Evolutionary conservation across 805 yeast species (phyloP), one percentile per base, ranked within the genome.

Genomic region (Ogataea corticis): DNA sequence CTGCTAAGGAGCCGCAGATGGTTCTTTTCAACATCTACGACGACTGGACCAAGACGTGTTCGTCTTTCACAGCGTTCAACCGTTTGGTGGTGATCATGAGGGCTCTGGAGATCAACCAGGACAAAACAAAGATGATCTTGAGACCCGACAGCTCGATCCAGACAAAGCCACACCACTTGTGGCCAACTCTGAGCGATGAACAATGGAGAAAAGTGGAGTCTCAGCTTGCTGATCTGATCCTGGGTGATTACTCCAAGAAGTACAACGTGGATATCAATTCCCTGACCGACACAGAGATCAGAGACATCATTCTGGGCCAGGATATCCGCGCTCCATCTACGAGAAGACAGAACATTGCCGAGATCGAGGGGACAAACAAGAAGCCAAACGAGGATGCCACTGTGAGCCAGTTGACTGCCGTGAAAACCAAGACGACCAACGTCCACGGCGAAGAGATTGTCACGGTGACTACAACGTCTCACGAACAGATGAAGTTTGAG

Each of bases 361-460:
- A 85, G 46, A 73, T 88, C 41, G 90, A 83, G 42, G 76, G 76
- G 7, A 61, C 69, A 0, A 64, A 63, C 32, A 76, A 72, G 28
- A 66, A 69, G 38, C 46, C 54, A 2, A 69, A 69, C 38, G 74
- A 70, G 28, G 69, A 65, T 12, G 68, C 67, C 15, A 48, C 58
- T 2, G 40, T 13, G 17, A 72, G 71, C 12, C 84, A 85, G 52
- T 67, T 83, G 27, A 79, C 90, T 0, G 94, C 96, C 0, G 75
- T 84, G 55, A 90, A 88, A 56, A 82, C 96, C 0, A 85, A 83
- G 45, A 86, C 96, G 0, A 82, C 83, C 19, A 94, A 89, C 60
- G 96, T 87, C 2, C 97, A 91, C 59, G 99, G 99, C 28, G 99
- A 94, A 61, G 95, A 91, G 57, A 92, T 94, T 57, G 85, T 87